A percentile compares a stretch with the other conserved stretches of the same genome.
phyloP scores from a whole-genome alignment of 495 filamentous ascomycete genomes.

The Trichoderma gamsii region DNA sequence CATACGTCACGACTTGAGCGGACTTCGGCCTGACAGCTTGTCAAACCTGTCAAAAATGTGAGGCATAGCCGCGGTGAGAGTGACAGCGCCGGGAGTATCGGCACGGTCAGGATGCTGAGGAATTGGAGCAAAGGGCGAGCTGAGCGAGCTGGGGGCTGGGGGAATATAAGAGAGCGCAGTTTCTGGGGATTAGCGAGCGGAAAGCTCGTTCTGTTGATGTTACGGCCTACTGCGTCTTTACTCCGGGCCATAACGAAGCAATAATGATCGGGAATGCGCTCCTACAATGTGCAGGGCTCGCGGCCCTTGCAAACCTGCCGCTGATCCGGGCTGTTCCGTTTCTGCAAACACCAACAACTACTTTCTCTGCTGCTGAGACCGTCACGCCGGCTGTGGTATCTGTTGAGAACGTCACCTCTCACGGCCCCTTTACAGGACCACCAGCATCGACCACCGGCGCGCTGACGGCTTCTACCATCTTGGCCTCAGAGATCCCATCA shows the following conservation, averaged over 20 bases:
- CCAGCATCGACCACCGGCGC: slow-evolving; percentile 53
- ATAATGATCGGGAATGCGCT: neutral
- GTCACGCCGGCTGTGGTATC: slow-evolving; percentile 24
- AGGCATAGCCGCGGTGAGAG: neutral
- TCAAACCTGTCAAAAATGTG: neutral
- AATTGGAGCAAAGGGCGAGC: neutral
- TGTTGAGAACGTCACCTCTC: slow-evolving; percentile 35
- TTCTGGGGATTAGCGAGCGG: neutral
- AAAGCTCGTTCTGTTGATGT: neutral
- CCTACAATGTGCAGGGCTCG: neutral
- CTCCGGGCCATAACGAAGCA: neutral
- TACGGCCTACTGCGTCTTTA: neutral
- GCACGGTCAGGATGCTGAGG: neutral
- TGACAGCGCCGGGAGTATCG: slow-evolving; percentile 1
- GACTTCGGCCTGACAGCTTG: neutral
- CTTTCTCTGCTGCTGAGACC: slow-evolving; percentile 24
- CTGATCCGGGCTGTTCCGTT: slow-evolving; percentile 27
- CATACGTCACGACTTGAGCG: neutral
- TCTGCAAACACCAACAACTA: slow-evolving; percentile 33
- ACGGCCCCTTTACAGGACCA: slow-evolving; percentile 55
- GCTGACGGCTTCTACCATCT: slow-evolving; percentile 40
- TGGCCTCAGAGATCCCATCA: slow-evolving; percentile 42
- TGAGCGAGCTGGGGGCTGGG: neutral
- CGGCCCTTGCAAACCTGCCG: neutral
- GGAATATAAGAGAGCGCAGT: neutral